Percentiles rank a stretch among this genome's conserved stretches.
Conservation (phyloP, 768 basidiomycete genomes). For the Hysterangium stoloniferum region DNA sequence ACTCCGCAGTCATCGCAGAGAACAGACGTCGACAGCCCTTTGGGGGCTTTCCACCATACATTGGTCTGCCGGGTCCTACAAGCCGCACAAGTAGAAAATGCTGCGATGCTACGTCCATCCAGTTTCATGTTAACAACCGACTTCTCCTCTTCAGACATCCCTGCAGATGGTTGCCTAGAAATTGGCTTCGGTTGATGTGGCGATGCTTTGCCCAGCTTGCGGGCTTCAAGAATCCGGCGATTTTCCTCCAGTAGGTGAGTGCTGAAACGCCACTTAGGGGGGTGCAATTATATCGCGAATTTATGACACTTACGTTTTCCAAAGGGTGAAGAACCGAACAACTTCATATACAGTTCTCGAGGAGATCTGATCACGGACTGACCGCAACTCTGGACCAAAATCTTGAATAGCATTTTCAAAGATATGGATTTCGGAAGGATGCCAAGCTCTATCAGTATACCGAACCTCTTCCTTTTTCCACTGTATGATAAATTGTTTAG, state of each 20-base stretch:
- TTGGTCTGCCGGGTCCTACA: slow-evolving; percentile 76
- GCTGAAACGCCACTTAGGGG: no score
- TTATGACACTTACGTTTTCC: slow-evolving; percentile 60
- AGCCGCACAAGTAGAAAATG: slow-evolving; percentile 63
- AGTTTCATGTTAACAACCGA: slow-evolving; percentile 57
- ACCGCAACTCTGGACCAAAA: slow-evolving; percentile 76
- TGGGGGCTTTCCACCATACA: slow-evolving; percentile 90
- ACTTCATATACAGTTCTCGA: slow-evolving; percentile 67
- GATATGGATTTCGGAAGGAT: slow-evolving; percentile 54
- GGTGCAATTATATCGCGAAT: slow-evolving; percentile 5
- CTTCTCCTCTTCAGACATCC: slow-evolving; percentile 61
- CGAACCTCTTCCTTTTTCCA: slow-evolving; percentile 66
- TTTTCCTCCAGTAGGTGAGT: slow-evolving; percentile 65
- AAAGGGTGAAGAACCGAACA: slow-evolving; percentile 76
- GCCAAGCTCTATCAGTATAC: slow-evolving; percentile 68
- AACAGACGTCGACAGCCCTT: slow-evolving; percentile 66
- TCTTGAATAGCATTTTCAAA: slow-evolving; percentile 69
- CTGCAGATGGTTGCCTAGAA: slow-evolving; percentile 33
- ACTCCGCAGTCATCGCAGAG: slow-evolving; percentile 83
- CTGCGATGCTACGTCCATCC: slow-evolving; percentile 23
- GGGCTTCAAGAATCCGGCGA: slow-evolving; percentile 35
- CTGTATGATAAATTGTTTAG: slow-evolving; percentile 30
- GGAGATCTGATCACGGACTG: slow-evolving; percentile 66
- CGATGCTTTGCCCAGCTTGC: slow-evolving; percentile 22
- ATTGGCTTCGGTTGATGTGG: slow-evolving; percentile 29